These are phyloP conservation scores for Ceriops zippeliana DNA, from an alignment of 345 rosid genomes.

Conservation along the genomic window DNA sequence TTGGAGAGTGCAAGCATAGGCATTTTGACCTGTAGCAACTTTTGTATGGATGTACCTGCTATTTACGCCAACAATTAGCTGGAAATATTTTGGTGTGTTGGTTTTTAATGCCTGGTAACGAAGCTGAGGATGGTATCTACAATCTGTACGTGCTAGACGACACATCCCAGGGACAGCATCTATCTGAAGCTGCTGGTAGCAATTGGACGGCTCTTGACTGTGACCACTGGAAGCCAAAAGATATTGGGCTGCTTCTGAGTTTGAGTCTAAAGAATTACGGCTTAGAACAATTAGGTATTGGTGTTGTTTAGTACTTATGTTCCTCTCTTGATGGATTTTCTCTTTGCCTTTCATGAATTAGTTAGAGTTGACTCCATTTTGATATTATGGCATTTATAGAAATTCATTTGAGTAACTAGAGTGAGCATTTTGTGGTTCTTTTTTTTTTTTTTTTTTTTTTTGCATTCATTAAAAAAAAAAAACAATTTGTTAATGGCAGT, in stretches of 20 bases:
- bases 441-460: not conserved
- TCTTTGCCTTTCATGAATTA: no score
- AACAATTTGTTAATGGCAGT: not conserved
- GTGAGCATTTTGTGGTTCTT: not conserved
- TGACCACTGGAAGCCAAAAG: conserved; percentile 32
- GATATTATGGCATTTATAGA: no score
- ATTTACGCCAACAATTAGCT: conserved; percentile 23
- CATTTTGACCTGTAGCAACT: not conserved
- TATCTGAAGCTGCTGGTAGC: conserved; percentile 25
- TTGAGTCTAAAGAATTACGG: conserved; percentile 26
- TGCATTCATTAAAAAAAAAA: not conserved
- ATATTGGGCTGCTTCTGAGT: conserved; percentile 24
- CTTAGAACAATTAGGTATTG: conserved; percentile 37
- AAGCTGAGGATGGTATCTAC: conserved; percentile 38
- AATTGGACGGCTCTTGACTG: conserved; percentile 31
- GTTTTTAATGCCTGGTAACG: conserved; percentile 51
- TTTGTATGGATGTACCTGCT: conserved; percentile 28
- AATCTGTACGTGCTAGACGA: conserved; percentile 38
- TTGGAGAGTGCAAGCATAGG: not conserved
- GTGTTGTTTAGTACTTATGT: not conserved
- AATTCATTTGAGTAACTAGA: no score
- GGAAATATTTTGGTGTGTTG: conserved; percentile 22
- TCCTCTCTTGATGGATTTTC: not conserved
- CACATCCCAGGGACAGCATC: conserved; percentile 32
- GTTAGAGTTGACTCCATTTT: no score